Evolutionary conservation across 2,329 filamentous ascomycete genomes (phyloP).

Genomic region (Phoma sp.): DNA sequence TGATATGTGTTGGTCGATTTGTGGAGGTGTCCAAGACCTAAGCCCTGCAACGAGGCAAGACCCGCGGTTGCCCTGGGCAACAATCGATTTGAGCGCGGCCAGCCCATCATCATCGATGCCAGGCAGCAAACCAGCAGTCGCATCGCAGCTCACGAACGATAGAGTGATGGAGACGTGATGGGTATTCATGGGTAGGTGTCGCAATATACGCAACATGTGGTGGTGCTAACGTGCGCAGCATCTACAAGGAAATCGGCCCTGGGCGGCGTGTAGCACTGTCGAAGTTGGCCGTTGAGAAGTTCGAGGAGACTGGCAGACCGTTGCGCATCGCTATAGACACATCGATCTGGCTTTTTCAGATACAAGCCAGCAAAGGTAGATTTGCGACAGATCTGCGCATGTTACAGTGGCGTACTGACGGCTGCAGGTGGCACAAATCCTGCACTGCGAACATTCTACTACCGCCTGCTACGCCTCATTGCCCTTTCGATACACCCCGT

Average conservation of each 20-base stretch:
- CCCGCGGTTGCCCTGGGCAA: constrained; percentile 36
- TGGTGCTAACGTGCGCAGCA: constrained; percentile 60
- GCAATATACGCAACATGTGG: not conserved
- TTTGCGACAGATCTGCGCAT: constrained; percentile 1
- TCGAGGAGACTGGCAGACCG: constrained; percentile 73
- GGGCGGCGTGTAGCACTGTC: constrained; percentile 81
- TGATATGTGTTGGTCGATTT: constrained; percentile 12
- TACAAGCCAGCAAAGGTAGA: constrained; percentile 76
- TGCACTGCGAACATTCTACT: constrained; percentile 89
- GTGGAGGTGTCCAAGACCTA: constrained; percentile 6
- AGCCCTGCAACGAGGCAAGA: not conserved
- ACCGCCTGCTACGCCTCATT: constrained; percentile 80
- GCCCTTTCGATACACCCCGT: constrained; percentile 81
- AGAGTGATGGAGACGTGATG: constrained; percentile 36
- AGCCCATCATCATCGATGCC: constrained; percentile 18
- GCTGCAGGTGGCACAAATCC: constrained; percentile 79
- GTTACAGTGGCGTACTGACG: constrained; percentile 17
- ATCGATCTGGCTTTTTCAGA: constrained; percentile 97
- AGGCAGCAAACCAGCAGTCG: constrained; percentile 9
- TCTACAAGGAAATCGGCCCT: constrained; percentile 87
- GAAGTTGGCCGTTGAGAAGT: constrained; percentile 79
- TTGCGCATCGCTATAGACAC: constrained; percentile 91
- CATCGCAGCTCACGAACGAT: not conserved
- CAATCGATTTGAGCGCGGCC: constrained; percentile 35
- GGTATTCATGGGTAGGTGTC: constrained; percentile 48